These are phyloP conservation scores for Sporothrix dimorphospora DNA, from an alignment of 2,329 filamentous ascomycete species.

Conservation along the genomic window DNA sequence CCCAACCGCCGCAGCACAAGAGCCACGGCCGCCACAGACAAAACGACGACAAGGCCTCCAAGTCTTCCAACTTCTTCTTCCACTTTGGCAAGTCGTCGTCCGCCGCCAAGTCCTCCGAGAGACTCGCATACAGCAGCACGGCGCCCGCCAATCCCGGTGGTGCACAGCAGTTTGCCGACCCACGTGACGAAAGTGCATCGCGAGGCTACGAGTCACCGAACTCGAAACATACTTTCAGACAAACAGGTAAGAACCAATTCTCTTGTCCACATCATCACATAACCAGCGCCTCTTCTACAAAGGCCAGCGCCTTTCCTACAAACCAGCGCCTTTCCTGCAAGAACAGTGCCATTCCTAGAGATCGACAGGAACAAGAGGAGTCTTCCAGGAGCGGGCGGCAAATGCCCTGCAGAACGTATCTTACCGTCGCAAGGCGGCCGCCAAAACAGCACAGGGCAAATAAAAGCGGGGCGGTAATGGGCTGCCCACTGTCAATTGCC, in stretches of 20 bases:
- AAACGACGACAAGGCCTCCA: slow-evolving; percentile 50
- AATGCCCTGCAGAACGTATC: slow-evolving; percentile 5
- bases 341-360: not conserved
- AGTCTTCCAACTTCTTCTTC: slow-evolving; percentile 53
- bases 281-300: not conserved
- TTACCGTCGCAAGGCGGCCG: not conserved
- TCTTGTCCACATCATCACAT: too few species aligned
- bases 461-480: not conserved
- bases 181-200: slow-evolving; percentile 46
- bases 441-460: not conserved
- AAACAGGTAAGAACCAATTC: slow-evolving; percentile 38
- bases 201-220: slow-evolving; percentile 42
- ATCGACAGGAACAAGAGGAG: slow-evolving; percentile 21
- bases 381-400: not conserved
- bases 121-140: slow-evolving; percentile 30
- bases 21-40: slow-evolving; percentile 36
- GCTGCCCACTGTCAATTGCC: not conserved
- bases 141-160: slow-evolving; percentile 34
- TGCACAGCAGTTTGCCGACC: slow-evolving; percentile 41
- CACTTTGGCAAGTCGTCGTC: slow-evolving; percentile 53
- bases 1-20: slow-evolving; percentile 36
- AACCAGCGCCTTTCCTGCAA: not conserved
- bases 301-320: not conserved
- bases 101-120: slow-evolving; percentile 44
- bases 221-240: slow-evolving; percentile 40